A percentile compares a stretch with the other conserved stretches of the same genome.
phyloP scores from a whole-genome alignment of 345 rosid species.

The Moricandia moricandioides region DNA sequence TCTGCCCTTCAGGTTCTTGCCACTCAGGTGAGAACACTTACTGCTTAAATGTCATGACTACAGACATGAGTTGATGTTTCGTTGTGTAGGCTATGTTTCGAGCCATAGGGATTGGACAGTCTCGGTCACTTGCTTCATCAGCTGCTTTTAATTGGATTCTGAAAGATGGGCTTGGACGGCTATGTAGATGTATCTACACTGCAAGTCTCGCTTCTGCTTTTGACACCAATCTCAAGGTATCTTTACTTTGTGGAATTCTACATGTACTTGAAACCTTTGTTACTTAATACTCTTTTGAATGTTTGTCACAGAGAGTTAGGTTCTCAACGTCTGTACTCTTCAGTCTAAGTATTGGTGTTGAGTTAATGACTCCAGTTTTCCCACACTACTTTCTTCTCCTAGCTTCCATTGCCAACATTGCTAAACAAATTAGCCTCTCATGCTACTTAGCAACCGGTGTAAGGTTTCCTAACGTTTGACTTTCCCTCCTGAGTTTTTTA shows the following conservation, averaged over 20 bases:
- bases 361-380: conserved; percentile 75
- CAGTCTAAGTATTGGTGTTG: conserved; percentile 89
- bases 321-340: conserved; percentile 76
- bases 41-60: not conserved
- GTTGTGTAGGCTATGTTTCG: conserved; percentile 70
- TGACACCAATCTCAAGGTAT: conserved; percentile 90
- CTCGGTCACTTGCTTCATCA: conserved; percentile 79
- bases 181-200: conserved; percentile 87
- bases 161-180: conserved; percentile 87
- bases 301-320: conserved; percentile 67
- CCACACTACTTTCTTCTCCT: conserved; percentile 78
- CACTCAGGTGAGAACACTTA: conserved; percentile 61
- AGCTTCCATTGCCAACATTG: conserved; percentile 80
- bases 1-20: conserved; percentile 92
- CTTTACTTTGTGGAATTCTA: not conserved
- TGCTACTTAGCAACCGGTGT: conserved; percentile 85
- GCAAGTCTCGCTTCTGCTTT: conserved; percentile 86
- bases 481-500: not conserved
- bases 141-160: conserved; percentile 93
- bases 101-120: conserved; percentile 84
- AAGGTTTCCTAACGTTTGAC: conserved; percentile 39
- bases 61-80: not conserved
- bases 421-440: conserved; percentile 88
- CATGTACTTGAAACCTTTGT: not conserved
- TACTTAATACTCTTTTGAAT: not conserved